Conservation (phyloP, 108 stramenopile genomes). For the Conticribra weissflogii region DNA sequence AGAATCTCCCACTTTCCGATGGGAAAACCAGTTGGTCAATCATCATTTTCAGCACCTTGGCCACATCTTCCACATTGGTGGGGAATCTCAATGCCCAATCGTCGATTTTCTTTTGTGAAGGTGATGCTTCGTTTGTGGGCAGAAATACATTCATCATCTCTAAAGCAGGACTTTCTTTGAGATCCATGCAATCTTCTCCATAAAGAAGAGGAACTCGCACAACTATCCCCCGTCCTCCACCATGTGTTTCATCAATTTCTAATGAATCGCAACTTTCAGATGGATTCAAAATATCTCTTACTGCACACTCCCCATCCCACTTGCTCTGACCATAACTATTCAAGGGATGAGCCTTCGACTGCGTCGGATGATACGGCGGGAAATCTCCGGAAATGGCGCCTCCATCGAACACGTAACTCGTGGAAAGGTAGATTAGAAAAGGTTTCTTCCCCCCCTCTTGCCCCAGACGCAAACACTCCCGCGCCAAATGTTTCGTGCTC, state of each 20-base stretch:
- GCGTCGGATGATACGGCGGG: slow-evolving; percentile 31
- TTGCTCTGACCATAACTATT: slow-evolving; percentile 43
- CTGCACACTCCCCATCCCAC: slow-evolving; percentile 31
- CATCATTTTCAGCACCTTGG: slow-evolving; percentile 27
- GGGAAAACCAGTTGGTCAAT: slow-evolving; percentile 14
- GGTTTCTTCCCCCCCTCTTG: slow-evolving; percentile 8
- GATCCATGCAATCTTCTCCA: slow-evolving; percentile 38
- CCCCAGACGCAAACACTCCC: slow-evolving; percentile 16
- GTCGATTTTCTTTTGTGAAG: slow-evolving; percentile 25
- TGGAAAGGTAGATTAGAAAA: slow-evolving; percentile 35
- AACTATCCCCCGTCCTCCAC: slow-evolving; percentile 23
- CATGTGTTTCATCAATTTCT: neutral
- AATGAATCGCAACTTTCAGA: neutral
- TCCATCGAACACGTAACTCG: slow-evolving; percentile 43
- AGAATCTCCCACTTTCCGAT: neutral
- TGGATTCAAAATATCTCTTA: slow-evolving; percentile 38
- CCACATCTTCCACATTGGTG: slow-evolving; percentile 36
- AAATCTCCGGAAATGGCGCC: slow-evolving; percentile 13
- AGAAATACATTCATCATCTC: slow-evolving; percentile 39
- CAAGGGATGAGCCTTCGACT: slow-evolving; percentile 21
- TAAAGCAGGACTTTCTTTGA: slow-evolving; percentile 40
- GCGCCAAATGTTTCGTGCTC: slow-evolving; percentile 26
- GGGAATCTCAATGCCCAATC: slow-evolving; percentile 41
- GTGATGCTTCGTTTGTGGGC: neutral
- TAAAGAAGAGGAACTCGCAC: slow-evolving; percentile 42